Evolutionary conservation across 176 grass and related monocot species (phyloP).

Genomic region (Oryza nivara): DNA sequence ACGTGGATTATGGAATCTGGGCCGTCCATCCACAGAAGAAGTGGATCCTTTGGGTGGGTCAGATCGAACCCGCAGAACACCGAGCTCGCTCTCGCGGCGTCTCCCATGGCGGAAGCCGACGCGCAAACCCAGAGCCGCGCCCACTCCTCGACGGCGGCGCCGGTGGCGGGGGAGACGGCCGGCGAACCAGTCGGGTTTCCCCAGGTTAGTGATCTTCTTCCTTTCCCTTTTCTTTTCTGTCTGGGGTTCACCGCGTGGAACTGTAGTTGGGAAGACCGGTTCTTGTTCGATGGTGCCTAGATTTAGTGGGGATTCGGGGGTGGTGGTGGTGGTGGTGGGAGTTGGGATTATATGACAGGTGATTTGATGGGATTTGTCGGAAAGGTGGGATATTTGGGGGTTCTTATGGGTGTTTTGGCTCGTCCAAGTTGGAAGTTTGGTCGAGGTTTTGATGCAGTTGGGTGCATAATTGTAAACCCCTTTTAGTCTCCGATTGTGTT

Average conservation of each 20-base stretch:
- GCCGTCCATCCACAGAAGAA: not conserved
- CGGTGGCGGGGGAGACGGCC: not conserved
- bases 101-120: constrained; percentile 43
- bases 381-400: not conserved
- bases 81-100: not conserved
- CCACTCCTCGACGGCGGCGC: constrained; percentile 16
- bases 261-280: not conserved
- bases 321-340: not conserved
- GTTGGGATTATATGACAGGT: not conserved
- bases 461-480: not conserved
- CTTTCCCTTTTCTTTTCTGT: not conserved
- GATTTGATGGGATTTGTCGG: not conserved
- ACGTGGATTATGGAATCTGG: not conserved
- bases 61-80: constrained; percentile 7
- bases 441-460: not conserved
- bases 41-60: not conserved
- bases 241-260: not conserved
- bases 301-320: not conserved
- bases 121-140: constrained; percentile 16
- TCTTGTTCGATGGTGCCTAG: not conserved
- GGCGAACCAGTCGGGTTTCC: constrained; percentile 8
- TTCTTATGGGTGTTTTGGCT: not conserved
- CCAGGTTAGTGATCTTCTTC: constrained; percentile 1
- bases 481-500: not conserved
- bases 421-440: not conserved